These are phyloP conservation scores for cucumber (Cucumis sativus) DNA, from an alignment of 306 rosid species.

Conservation along the genomic window DNA sequence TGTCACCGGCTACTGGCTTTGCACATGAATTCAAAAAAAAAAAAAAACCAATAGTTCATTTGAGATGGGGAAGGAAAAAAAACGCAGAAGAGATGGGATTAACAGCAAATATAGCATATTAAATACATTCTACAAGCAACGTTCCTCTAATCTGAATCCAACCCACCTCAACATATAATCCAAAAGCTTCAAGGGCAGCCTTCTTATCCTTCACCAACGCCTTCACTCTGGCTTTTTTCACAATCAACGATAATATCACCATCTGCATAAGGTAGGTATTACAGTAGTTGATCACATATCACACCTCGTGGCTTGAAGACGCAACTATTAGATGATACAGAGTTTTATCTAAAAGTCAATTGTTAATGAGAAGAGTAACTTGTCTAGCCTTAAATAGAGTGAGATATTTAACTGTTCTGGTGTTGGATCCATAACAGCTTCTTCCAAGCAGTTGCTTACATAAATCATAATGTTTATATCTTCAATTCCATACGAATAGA, in stretches of 20 bases:
- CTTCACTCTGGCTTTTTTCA: conserved; percentile 61
- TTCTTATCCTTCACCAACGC: conserved; percentile 79
- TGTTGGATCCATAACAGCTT: no score
- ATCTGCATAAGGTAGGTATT: conserved; percentile 45
- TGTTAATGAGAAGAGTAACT: no score
- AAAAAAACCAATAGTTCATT: conserved; percentile 13
- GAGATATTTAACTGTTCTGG: no score
- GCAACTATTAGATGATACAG: not conserved
- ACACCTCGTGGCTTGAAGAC: not conserved
- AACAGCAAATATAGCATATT: not conserved
- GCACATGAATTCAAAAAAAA: conserved; percentile 10
- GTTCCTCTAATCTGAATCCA: conserved; percentile 13
- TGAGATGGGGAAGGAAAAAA: not conserved
- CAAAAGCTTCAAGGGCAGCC: conserved; percentile 86
- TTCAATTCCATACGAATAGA: not conserved
- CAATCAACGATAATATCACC: conserved; percentile 83
- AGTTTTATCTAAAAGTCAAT: no score
- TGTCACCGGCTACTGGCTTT: conserved; percentile 68
- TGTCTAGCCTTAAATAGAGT: no score
- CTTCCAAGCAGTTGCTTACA: not conserved
- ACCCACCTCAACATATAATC: conserved; percentile 81
- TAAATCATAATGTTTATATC: not conserved
- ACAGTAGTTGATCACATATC: not conserved
- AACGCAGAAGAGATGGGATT: not conserved
- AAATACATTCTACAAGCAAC: not conserved